Conservation (phyloP, 2,329 filamentous ascomycete genomes). For the Diaporthe sp. region DNA sequence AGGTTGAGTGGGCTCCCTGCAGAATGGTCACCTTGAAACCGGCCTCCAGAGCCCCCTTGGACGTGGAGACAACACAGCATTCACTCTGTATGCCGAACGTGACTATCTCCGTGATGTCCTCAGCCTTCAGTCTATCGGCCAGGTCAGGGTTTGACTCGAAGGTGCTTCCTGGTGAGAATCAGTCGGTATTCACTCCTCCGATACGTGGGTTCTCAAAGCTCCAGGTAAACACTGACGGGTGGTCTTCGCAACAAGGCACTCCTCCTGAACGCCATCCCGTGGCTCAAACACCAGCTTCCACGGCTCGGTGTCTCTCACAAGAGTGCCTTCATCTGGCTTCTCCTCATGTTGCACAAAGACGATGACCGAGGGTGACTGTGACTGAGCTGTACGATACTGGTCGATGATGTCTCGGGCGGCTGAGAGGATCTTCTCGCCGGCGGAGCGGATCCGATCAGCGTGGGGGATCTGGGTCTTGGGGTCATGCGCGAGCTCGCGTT, state of each 20-base stretch:
- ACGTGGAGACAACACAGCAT: constrained; percentile 49
- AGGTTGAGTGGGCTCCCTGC: constrained; percentile 51
- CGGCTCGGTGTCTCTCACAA: constrained; percentile 45
- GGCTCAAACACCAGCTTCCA: constrained; percentile 51
- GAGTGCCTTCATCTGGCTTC: constrained; percentile 43
- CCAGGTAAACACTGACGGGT: constrained; percentile 43
- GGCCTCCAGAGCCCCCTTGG: constrained; percentile 46
- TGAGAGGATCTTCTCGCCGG: constrained; percentile 44
- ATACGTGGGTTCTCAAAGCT: not conserved
- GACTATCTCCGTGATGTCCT: constrained; percentile 45
- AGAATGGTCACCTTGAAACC: constrained; percentile 49
- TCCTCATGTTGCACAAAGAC: constrained; percentile 52
- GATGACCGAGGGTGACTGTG: constrained; percentile 39
- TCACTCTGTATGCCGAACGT: constrained; percentile 52
- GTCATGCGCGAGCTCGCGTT: constrained; percentile 48
- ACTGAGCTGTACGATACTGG: not conserved
- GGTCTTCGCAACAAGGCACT: constrained; percentile 47
- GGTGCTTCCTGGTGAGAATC: constrained; percentile 43
- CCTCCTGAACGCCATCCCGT: constrained; percentile 39
- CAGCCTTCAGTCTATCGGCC: constrained; percentile 43
- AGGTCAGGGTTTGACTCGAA: constrained; percentile 51
- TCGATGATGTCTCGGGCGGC: constrained; percentile 42
- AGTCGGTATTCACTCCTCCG: not conserved
- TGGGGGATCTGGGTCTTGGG: constrained; percentile 46
- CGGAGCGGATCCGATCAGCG: constrained; percentile 45